Evolutionary conservation across 495 filamentous ascomycete genomes (phyloP).

Genomic region (Melanomma pulvis-pyrius): DNA sequence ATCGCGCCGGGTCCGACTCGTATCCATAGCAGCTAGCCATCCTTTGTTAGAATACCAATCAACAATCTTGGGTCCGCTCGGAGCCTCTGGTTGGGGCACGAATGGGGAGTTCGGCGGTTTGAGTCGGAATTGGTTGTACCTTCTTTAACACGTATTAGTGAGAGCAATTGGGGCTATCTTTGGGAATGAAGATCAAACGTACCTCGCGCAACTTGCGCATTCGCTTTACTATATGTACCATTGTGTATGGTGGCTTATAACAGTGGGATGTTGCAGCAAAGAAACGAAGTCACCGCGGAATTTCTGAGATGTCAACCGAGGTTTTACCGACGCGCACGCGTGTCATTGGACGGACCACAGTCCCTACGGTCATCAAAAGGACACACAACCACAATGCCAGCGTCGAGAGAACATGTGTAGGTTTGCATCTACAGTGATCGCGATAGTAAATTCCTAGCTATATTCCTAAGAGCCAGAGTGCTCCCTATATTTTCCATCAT

Average conservation of each 20-base stretch:
- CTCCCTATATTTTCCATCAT: neutral
- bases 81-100: neutral
- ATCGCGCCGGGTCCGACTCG: conserved; percentile 81
- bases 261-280: neutral
- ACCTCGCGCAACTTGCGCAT: conserved; percentile 78
- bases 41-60: neutral
- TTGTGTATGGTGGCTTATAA: conserved; percentile 49
- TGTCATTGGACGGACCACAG: neutral
- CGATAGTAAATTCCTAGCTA: neutral
- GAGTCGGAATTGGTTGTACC: conserved; percentile 41
- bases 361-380: neutral
- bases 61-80: neutral
- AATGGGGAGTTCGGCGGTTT: conserved; percentile 16
- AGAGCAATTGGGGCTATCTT: neutral
- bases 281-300: conserved; percentile 13
- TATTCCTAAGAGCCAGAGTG: neutral
- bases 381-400: neutral
- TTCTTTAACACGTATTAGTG: conserved; percentile 44
- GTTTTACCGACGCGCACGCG: neutral
- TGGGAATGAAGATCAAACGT: conserved; percentile 45
- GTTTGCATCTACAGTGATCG: neutral
- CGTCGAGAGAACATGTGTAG: neutral
- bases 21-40: conserved; percentile 65
- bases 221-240: conserved; percentile 78
- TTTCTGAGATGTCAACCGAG: conserved; percentile 19